Evolutionary conservation across 441 rosid species (phyloP).

Genomic region (Capsella rubella): DNA sequence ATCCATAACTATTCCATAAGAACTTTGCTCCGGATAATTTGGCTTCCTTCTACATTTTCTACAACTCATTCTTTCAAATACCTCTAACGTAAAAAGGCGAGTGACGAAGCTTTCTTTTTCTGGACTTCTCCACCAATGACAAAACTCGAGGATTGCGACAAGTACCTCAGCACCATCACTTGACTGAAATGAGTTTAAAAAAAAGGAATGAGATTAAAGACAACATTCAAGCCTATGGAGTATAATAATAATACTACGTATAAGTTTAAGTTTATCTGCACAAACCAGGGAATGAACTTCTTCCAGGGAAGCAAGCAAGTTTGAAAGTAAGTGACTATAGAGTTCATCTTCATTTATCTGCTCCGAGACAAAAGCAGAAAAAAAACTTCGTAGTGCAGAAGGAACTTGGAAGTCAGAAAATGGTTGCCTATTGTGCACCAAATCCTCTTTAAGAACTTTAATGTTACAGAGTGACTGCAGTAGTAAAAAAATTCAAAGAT

Average conservation of each 20-base stretch:
- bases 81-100: constrained; percentile 14
- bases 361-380: constrained; percentile 11
- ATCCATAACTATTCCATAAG: constrained; percentile 26
- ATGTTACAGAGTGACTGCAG: constrained; percentile 22
- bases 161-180: constrained; percentile 16
- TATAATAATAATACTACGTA: not conserved
- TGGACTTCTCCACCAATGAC: constrained; percentile 31
- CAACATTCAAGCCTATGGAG: not conserved
- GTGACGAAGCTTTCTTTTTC: constrained; percentile 16
- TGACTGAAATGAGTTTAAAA: constrained; percentile 19
- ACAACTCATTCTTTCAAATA: constrained; percentile 33
- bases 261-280: not conserved
- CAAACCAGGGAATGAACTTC: constrained; percentile 19
- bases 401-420: constrained; percentile 5
- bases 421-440: not conserved
- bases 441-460: constrained; percentile 19
- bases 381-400: not conserved
- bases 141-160: constrained; percentile 27
- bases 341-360: constrained; percentile 6
- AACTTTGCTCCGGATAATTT: constrained; percentile 35
- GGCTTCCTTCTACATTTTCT: constrained; percentile 22
- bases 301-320: constrained; percentile 15
- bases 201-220: not conserved
- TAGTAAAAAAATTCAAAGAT: not conserved
- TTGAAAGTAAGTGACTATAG: not conserved